Evolutionary conservation across 2,329 filamentous ascomycete genomes (phyloP), one percentile per base, ranked within the genome.

Genomic region (Hypoxylon sp.): DNA sequence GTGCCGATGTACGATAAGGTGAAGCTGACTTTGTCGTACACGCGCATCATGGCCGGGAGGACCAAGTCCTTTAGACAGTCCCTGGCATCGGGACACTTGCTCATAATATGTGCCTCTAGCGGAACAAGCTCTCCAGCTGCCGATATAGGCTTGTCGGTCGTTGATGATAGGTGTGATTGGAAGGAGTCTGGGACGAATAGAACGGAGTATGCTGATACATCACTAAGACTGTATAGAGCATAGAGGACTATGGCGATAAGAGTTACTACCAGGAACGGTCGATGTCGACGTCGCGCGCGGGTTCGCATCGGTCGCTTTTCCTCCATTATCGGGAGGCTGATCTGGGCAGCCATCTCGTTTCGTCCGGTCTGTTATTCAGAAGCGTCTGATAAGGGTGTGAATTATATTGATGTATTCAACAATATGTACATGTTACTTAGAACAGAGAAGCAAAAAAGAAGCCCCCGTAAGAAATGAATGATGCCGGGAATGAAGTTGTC

Each of bases 21-120:
- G 80, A 99, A 98, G 84, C 97, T 91, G 69, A 98, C 94, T 79
- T 97, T 96, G 71, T 93, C 88, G 68, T 89, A 86, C 40, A 95
- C 87, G 65, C 89, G 87, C 80, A 94, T 89, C 95, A 99, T 98
- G 22, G 91, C 88, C 0, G 96, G 96, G 14, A 98, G 82, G 25
- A 99, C 86, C 74, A 99, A 82, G 66, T 94, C 84, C 69, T 89
- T 88, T 20, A 99, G 84, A 76, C 95, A 98, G 77, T 93, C 91
- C 84, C 87, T 87, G 1, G 96, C 94, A 81, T 99, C 96, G 0
- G 95, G 95, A 77, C 96, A 99, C 85, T 98, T 98, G 82, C 90
- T 93, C 91, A 98, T 99, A 75, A 98, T 96, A 80, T 98, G 95
- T 62, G 94, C 93, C 79, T 99, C 96, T 1, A 99, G 82, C 3